Percentiles rank a stretch among this genome's conserved stretches.
Evolutionary conservation across 352 stramenopile species (phyloP).

Genomic region (Pythium folliculosum): DNA sequence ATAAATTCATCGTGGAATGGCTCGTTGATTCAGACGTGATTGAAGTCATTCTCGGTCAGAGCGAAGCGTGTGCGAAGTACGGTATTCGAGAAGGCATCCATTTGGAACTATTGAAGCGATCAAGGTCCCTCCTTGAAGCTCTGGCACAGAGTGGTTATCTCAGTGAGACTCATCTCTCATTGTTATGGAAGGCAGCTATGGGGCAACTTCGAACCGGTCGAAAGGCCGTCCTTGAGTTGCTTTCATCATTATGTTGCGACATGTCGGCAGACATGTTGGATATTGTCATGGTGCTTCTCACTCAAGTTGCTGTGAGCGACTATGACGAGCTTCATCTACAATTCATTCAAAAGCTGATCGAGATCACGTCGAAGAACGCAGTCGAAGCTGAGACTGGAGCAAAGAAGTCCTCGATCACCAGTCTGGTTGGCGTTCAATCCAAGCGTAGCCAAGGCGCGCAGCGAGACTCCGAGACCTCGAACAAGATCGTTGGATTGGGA

Average conservation of each 20-base stretch:
- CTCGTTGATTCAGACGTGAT: slow-evolving; percentile 72
- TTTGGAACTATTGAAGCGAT: slow-evolving; percentile 82
- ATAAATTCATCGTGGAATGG: slow-evolving; percentile 82
- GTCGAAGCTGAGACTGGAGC: slow-evolving; percentile 67
- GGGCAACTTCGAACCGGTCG: slow-evolving; percentile 65
- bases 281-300: slow-evolving; percentile 72
- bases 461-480: slow-evolving; percentile 72
- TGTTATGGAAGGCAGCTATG: slow-evolving; percentile 78
- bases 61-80: slow-evolving; percentile 65
- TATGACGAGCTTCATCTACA: slow-evolving; percentile 81
- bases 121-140: slow-evolving; percentile 69
- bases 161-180: slow-evolving; percentile 62
- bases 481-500: slow-evolving; percentile 71
- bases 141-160: slow-evolving; percentile 57
- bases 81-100: slow-evolving; percentile 75
- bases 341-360: slow-evolving; percentile 79
- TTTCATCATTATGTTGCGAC: slow-evolving; percentile 64
- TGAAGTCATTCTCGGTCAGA: slow-evolving; percentile 81
- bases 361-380: slow-evolving; percentile 71
- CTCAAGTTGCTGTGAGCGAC: slow-evolving; percentile 62
- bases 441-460: slow-evolving; percentile 50
- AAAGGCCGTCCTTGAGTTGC: slow-evolving; percentile 75
- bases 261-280: slow-evolving; percentile 76
- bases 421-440: slow-evolving; percentile 52
- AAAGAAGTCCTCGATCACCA: slow-evolving; percentile 71